Base-by-base conservation (phyloP, 176 grass and related monocot species). In the Eragrostis nindensis region DNA sequence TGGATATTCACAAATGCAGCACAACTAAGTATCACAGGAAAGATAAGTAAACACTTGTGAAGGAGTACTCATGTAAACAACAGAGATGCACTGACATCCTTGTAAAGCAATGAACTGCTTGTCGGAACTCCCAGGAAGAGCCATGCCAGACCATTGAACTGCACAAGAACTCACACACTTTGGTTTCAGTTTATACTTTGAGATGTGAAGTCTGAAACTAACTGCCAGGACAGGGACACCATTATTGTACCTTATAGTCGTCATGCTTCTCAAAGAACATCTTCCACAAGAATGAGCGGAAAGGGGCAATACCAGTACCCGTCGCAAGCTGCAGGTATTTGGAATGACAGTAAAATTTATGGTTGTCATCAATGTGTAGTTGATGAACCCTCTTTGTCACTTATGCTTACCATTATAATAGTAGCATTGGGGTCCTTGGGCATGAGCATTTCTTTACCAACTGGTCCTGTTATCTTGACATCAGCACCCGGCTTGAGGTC, bases 361-460 rank as follows among this genome's bases (percentile, higher is more conserved):
- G 55, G 1, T 17, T 13, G 4, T 6, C 11, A 9, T 43, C 62
- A 62, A 15, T 32, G 32, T 57, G 43, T 6, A 5, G 59, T 54
- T n/a, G 38, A 45, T 62, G 15, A 36, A 72, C 22, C 48, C 65
- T 41, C 2, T 29, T 26, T 48, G 24, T 8, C 5, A 14, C 17
- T 70, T 12, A 39, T 21, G 13, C 49, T 83, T 87, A 98, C 95
- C 95, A 98, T 98, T 42, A 98, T 70, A 36, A 95, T 15, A 3
- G 71, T 98, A 32, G 95, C 92, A 65, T 88, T 89, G 15, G 95
- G 92, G 80, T 98, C 92, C 73, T 95, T 98, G 19, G 95, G 95
- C 92, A 98, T 91, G 39, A 98, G 95, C 95, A 98, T 98, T 82
- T 98, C 95, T 82, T 98, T 98, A 10, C 95, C 95, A 29, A 98